Percentiles rank a stretch among this genome's conserved stretches.
These are phyloP conservation scores for Stagonosporopsis tanaceti DNA, from an alignment of 2,329 filamentous ascomycete species.

Conservation along the genomic window DNA sequence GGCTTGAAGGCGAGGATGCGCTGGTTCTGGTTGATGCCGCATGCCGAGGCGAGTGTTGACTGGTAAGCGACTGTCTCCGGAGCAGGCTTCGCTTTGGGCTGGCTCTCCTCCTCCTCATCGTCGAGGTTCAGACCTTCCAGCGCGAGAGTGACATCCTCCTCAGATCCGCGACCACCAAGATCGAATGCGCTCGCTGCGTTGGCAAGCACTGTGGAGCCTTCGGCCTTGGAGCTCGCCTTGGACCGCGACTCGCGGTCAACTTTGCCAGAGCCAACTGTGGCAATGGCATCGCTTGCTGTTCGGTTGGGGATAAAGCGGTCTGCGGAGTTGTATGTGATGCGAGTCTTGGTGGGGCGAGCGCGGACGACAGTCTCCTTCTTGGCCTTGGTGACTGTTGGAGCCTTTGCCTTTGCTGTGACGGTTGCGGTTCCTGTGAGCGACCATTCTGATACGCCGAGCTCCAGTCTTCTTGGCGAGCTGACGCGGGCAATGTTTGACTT, in stretches of 20 bases:
- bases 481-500: slow-evolving; percentile 92
- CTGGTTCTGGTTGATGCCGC: slow-evolving; percentile 90
- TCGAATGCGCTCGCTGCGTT: slow-evolving; percentile 74
- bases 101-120: slow-evolving; percentile 68
- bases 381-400: slow-evolving; percentile 59
- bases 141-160: slow-evolving; percentile 77
- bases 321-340: slow-evolving; percentile 68
- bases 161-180: slow-evolving; percentile 66
- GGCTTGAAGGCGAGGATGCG: slow-evolving; percentile 99
- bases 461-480: slow-evolving; percentile 83
- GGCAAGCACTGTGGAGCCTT: slow-evolving; percentile 79
- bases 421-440: slow-evolving; percentile 82
- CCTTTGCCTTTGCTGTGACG: slow-evolving; percentile 50
- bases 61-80: slow-evolving; percentile 92
- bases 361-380: slow-evolving; percentile 45
- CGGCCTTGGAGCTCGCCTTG: slow-evolving; percentile 73
- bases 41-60: slow-evolving; percentile 87
- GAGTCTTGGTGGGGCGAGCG: slow-evolving; percentile 47
- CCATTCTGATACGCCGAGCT: slow-evolving; percentile 93
- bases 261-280: slow-evolving; percentile 83
- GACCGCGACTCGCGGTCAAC: slow-evolving; percentile 68
- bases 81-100: slow-evolving; percentile 77
- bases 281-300: slow-evolving; percentile 84
- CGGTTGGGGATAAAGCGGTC: slow-evolving; percentile 98
- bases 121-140: slow-evolving; percentile 82